Evolutionary conservation across 2,329 filamentous ascomycete species (phyloP).

Genomic region (Chaetothyriales sp.): DNA sequence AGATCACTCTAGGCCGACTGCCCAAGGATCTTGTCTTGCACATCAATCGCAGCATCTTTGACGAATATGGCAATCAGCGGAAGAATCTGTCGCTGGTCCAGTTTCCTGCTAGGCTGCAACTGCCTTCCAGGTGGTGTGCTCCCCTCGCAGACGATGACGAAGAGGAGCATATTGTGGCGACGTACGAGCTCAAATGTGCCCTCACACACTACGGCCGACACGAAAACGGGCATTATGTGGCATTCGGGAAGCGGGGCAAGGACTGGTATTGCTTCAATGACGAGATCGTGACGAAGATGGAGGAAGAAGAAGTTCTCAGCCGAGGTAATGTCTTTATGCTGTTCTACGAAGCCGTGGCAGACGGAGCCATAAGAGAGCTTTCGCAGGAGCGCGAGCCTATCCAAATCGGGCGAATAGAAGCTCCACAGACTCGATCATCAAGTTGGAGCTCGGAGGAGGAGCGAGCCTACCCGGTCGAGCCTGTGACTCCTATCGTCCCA

Average conservation of each 20-base stretch:
- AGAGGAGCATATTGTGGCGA: slow-evolving; percentile 27
- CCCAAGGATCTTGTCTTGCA: slow-evolving; percentile 74
- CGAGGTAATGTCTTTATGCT: slow-evolving; percentile 90
- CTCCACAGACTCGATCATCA: not conserved
- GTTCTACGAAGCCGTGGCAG: slow-evolving; percentile 64
- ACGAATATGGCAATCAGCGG: slow-evolving; percentile 61
- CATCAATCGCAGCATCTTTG: slow-evolving; percentile 82
- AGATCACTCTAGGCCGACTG: slow-evolving; percentile 69
- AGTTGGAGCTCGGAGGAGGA: not conserved
- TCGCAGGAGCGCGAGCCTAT: not conserved
- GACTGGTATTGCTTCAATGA: slow-evolving; percentile 86
- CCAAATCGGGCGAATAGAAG: not conserved
- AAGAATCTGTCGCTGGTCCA: slow-evolving; percentile 72
- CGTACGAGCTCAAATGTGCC: slow-evolving; percentile 69
- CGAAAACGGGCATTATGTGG: slow-evolving; percentile 92
- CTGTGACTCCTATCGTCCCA: not conserved
- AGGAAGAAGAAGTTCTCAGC: slow-evolving; percentile 57
- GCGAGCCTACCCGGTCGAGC: not conserved
- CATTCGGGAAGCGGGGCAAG: slow-evolving; percentile 51
- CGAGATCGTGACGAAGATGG: slow-evolving; percentile 62
- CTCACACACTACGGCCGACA: slow-evolving; percentile 83
- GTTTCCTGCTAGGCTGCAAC: slow-evolving; percentile 61
- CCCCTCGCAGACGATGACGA: slow-evolving; percentile 39
- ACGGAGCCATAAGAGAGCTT: not conserved
- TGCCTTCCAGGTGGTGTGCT: slow-evolving; percentile 48